phyloP scores from a whole-genome alignment of 345 rosid genomes.

The Hibiscus tridactylites region DNA sequence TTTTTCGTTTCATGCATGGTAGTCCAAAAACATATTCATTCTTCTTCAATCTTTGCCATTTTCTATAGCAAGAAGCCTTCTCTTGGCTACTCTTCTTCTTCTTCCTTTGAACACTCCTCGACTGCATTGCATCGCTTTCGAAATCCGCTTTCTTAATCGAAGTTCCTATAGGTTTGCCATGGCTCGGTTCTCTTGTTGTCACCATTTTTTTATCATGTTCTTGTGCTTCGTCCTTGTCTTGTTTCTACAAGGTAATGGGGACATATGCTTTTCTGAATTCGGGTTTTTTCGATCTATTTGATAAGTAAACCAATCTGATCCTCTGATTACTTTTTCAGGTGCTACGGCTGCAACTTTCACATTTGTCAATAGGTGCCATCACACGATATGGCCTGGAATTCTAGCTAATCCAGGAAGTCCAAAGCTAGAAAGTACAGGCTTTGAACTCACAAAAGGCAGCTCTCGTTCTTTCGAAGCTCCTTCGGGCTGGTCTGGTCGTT shows the following conservation, averaged over 20 bases:
- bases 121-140: not conserved
- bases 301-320: not conserved
- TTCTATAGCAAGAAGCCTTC: not conserved
- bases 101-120: not conserved
- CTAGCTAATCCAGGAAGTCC: slow-evolving; percentile 43
- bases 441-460: slow-evolving; percentile 39
- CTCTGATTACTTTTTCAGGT: slow-evolving; percentile 18
- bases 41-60: not conserved
- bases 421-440: slow-evolving; percentile 48
- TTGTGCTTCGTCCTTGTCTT: slow-evolving; percentile 13
- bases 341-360: slow-evolving; percentile 44
- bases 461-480: slow-evolving; percentile 46
- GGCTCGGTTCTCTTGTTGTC: slow-evolving; percentile 6
- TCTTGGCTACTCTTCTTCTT: not conserved
- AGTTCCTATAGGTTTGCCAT: not conserved
- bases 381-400: slow-evolving; percentile 66
- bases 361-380: slow-evolving; percentile 48
- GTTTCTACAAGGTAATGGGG: slow-evolving; percentile 18
- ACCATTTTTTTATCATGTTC: not conserved
- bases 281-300: not conserved
- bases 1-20: not conserved
- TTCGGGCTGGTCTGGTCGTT: slow-evolving; percentile 63
- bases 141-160: not conserved
- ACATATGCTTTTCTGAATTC: not conserved
- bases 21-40: not conserved